phyloP scores from a whole-genome alignment of 2,329 filamentous ascomycete species.

The Arthrobotrys sphaeroides region DNA sequence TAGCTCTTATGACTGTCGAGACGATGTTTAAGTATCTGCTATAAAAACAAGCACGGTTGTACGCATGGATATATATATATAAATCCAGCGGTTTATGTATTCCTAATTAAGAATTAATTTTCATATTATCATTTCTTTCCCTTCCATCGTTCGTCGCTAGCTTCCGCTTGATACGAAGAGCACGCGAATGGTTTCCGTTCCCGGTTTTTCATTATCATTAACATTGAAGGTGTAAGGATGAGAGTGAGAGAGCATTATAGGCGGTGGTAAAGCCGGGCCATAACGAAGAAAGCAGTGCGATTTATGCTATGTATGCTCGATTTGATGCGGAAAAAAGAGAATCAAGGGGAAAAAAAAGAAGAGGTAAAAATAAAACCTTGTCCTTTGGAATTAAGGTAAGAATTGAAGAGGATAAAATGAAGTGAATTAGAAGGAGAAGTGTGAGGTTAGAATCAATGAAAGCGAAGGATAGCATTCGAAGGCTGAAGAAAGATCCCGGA shows the following conservation, averaged over 20 bases:
- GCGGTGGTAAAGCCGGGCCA: neutral
- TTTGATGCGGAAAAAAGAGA: neutral
- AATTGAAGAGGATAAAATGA: no score
- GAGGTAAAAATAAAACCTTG: neutral
- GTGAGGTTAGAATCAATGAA: no score
- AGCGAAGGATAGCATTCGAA: no score
- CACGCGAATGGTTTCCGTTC: neutral
- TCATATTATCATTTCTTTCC: neutral
- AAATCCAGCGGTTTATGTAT: no score
- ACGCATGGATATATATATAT: no score
- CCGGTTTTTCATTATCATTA: slow-evolving; percentile 6
- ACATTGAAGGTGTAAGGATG: neutral
- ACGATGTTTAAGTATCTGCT: no score
- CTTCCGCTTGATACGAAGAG: neutral
- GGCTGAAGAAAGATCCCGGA: no score
- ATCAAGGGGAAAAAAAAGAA: neutral
- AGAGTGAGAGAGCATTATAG: neutral
- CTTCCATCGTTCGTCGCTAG: neutral
- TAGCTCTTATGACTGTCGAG: no score
- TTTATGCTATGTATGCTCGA: slow-evolving; percentile 4
- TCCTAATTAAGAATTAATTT: slow-evolving; percentile 20
- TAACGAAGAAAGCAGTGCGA: neutral
- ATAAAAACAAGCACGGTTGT: no score
- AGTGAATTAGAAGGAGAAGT: no score
- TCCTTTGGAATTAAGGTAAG: no score